These are phyloP conservation scores for Candida tammaniensis DNA, from an alignment of 805 yeast species.

Conservation along the genomic window DNA sequence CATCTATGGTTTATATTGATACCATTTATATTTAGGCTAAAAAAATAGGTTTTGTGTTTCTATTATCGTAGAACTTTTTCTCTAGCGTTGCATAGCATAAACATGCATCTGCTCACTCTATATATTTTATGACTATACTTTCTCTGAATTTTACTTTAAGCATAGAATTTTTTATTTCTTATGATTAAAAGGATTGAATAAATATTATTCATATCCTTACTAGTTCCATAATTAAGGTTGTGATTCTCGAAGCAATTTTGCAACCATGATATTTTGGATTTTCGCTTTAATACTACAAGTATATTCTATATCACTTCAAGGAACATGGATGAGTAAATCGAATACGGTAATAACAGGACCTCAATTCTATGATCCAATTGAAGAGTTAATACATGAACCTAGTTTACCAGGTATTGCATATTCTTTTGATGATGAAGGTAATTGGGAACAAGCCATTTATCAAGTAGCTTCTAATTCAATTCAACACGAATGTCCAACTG, in stretches of 20 bases:
- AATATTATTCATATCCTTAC: too few relatives aligned
- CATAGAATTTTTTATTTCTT: too few relatives aligned
- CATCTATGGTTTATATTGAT: constrained; percentile 3
- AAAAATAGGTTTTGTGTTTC: background rate
- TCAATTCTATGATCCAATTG: constrained; percentile 16
- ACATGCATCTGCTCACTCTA: constrained; percentile 1
- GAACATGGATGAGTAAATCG: constrained; percentile 22
- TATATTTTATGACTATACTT: background rate
- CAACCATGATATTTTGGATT: too few relatives aligned
- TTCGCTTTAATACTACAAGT: too few relatives aligned
- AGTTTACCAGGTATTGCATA: constrained; percentile 20
- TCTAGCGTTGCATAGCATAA: background rate
- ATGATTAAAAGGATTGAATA: too few relatives aligned
- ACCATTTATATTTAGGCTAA: background rate
- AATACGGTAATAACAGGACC: constrained; percentile 19
- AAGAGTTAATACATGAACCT: constrained; percentile 19
- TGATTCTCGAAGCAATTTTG: too few relatives aligned
- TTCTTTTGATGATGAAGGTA: constrained; percentile 19
- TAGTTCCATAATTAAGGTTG: too few relatives aligned
- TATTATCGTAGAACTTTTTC: too few relatives aligned
- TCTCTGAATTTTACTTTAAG: too few relatives aligned
- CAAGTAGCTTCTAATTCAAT: constrained; percentile 16
- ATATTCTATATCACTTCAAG: too few relatives aligned
- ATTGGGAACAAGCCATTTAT: constrained; percentile 21
- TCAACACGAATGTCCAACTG: constrained; percentile 18